phyloP scores from a whole-genome alignment of 176 grass and related monocot genomes.

The Poa annua region DNA sequence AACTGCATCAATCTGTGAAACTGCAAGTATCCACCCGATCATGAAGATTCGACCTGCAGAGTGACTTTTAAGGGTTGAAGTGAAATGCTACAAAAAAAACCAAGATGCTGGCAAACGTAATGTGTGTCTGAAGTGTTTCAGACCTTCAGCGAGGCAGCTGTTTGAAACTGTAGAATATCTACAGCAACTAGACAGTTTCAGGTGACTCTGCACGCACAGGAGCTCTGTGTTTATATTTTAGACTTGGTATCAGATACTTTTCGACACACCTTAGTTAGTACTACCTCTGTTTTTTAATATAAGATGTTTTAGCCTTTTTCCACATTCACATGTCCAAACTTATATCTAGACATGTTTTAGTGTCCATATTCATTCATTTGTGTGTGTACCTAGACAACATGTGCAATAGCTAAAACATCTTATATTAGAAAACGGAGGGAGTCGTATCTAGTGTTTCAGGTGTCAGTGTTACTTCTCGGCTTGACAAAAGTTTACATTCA shows the following conservation, averaged over 20 bases:
- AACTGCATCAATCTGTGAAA: not conserved
- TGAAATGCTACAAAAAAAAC: not conserved
- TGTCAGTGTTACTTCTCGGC: not conserved
- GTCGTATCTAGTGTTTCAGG: conserved; percentile 17
- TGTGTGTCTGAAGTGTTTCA: not conserved
- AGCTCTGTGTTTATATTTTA: not conserved
- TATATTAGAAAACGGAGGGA: no score
- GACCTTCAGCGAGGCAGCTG: not conserved
- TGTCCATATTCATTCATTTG: no score
- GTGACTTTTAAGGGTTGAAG: conserved; percentile 31
- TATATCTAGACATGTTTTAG: no score
- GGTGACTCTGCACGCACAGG: not conserved
- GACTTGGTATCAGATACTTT: not conserved
- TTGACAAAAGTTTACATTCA: conserved; percentile 24
- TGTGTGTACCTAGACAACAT: no score
- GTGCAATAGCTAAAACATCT: no score
- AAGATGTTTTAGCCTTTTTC: no score
- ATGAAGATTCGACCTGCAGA: conserved; percentile 3
- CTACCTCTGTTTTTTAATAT: no score
- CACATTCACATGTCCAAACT: no score
- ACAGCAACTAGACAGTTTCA: not conserved
- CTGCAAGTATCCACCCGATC: not conserved
- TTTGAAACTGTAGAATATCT: not conserved
- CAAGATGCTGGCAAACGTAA: conserved; percentile 26
- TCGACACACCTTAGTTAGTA: not conserved